These are phyloP conservation scores for Pseudogymnoascus sp. DNA, from an alignment of 2,329 filamentous ascomycete species.

Conservation along the genomic window DNA sequence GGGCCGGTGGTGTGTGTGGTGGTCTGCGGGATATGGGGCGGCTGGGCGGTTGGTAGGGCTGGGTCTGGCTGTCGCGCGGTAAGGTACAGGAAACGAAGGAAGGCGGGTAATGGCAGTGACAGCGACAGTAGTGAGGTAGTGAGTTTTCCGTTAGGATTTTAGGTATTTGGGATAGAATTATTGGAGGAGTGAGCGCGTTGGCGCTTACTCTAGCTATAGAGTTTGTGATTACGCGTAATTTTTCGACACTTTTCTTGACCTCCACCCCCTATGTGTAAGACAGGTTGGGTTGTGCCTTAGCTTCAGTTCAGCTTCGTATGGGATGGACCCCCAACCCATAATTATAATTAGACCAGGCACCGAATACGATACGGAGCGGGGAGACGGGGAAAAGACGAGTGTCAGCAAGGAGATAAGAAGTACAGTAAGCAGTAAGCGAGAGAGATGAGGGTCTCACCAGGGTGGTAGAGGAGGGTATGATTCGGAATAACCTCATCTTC, in stretches of 20 bases:
- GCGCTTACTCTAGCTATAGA: too few species aligned
- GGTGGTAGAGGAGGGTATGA: neutral
- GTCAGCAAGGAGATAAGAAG: neutral
- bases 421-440: neutral
- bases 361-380: neutral
- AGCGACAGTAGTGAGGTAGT: neutral
- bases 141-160: neutral
- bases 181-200: neutral
- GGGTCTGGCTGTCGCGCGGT: neutral
- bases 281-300: neutral
- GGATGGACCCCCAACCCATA: neutral
- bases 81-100: neutral
- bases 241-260: too few species aligned
- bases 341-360: neutral
- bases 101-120: neutral
- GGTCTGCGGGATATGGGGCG: neutral
- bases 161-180: neutral
- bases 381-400: neutral
- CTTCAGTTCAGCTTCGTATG: neutral
- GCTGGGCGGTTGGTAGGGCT: neutral
- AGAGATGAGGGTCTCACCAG: neutral
- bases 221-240: too few species aligned
- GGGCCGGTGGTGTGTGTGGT: neutral
- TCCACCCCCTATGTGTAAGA: too few species aligned
- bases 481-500: neutral